Evolutionary conservation across 306 rosid species (phyloP), one percentile per base, ranked within the genome.

Genomic region (Pterocarpus santalinus): DNA sequence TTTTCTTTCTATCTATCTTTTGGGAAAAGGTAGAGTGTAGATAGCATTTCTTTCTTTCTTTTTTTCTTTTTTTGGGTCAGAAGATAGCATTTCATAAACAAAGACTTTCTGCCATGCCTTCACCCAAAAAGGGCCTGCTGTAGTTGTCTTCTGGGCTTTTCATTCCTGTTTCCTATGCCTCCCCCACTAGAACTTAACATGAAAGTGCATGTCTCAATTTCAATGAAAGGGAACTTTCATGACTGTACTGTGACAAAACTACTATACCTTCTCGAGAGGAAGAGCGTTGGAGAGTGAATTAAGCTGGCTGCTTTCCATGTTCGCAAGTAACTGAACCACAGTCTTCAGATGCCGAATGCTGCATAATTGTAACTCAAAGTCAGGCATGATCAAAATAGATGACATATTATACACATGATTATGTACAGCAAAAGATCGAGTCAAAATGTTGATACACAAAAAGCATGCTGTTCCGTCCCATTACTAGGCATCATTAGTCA

Each of bases 291-390:
- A 87, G 3, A 88, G 86, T 32, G 94, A 74, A 81, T 70, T 88
- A 64, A 92, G 92, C 87, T 91, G 98, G 73, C 74, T 80, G 81
- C 90, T 93, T 89, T 95, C 94, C 95, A 95, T 95, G 85, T 93
- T 95, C 79, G 86, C 71, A 5, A 93, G 97, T 62, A 95, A 83
- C 83, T 88, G 97, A 73, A 87, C 84, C 30, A 89, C 97, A 35
- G 94, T 89, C 82, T 91, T 90, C 80, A 95, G 82, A 67, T 88
- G 93, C 30, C 92, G 94, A 79, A 91, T 89, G 75, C 96, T 95
- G 90, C 86, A 76, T 72, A 62, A 55, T 76, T 76, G 32, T 13
- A 71, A 74, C 39, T 47, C n/a, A 46, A 47, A 65, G 61, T 86
- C 62, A 82, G 69, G 15, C 52, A 74, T 65, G 43, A 79, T 39